phyloP scores from a whole-genome alignment of 192 early-diverging fungal species.

The Funneliformis geosporum region DNA sequence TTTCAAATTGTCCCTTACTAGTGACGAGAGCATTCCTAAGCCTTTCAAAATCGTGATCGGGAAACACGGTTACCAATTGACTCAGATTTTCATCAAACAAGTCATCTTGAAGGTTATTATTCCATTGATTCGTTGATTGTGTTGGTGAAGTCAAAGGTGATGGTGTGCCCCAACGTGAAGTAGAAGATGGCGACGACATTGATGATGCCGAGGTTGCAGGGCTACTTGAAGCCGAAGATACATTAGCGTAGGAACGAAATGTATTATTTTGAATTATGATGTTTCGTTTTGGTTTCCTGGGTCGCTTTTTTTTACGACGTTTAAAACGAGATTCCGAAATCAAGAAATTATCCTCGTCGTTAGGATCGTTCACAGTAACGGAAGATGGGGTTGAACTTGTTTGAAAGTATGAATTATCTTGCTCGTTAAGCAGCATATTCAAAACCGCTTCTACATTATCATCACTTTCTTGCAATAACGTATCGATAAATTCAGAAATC shows the following conservation, averaged over 20 bases:
- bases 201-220: background rate
- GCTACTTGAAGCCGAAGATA: background rate
- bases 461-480: constrained; percentile 4
- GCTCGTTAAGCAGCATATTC: constrained; percentile 7
- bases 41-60: constrained; percentile 36
- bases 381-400: background rate
- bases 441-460: constrained; percentile 15
- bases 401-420: background rate
- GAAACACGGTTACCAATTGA: constrained; percentile 40
- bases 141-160: background rate
- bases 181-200: background rate
- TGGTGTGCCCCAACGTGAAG: background rate
- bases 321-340: background rate
- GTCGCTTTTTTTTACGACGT: constrained; percentile 28
- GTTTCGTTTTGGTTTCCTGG: background rate
- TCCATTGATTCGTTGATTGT: background rate
- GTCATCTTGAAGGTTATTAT: background rate
- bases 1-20: constrained; percentile 36
- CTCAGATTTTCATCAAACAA: constrained; percentile 39
- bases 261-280: constrained; percentile 11
- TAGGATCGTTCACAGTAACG: background rate
- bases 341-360: constrained; percentile 11
- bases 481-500: background rate
- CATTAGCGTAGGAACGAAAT: background rate
- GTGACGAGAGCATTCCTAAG: constrained; percentile 44